A percentile compares a stretch with the other conserved stretches of the same genome.
phyloP scores from a whole-genome alignment of 2,329 filamentous ascomycete genomes.

The Diplodia corticola region DNA sequence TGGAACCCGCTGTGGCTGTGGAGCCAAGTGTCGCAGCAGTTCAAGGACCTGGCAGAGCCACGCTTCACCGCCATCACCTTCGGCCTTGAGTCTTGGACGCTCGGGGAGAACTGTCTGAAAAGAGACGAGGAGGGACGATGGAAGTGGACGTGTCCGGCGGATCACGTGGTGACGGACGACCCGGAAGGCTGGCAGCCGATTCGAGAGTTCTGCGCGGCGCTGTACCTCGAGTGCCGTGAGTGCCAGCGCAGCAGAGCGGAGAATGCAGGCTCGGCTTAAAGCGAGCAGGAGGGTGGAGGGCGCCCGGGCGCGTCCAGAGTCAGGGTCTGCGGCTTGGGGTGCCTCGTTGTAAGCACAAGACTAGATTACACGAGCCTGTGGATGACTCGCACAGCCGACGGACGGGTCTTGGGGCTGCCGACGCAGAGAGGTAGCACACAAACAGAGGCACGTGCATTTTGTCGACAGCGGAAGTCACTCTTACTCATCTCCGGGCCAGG shows the following conservation, averaged over 20 bases:
- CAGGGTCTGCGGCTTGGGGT: background rate
- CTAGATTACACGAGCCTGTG: background rate
- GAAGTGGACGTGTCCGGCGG: conserved; percentile 37
- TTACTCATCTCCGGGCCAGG: conserved; percentile 1
- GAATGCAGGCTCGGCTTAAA: background rate
- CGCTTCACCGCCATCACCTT: conserved; percentile 37
- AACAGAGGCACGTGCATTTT: background rate
- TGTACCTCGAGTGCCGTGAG: conserved; percentile 22
- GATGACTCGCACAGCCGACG: background rate
- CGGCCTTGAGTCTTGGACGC: conserved; percentile 38
- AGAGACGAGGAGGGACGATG: conserved; percentile 32
- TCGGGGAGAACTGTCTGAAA: conserved; percentile 38
- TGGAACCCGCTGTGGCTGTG: conserved; percentile 40
- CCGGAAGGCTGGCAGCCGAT: conserved; percentile 21
- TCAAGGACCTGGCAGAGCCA: conserved; percentile 28
- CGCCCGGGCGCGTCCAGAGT: background rate
- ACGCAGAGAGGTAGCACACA: background rate
- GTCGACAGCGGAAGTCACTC: background rate
- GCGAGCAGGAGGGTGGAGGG: background rate
- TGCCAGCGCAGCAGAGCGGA: conserved; percentile 14
- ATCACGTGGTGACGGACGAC: conserved; percentile 32
- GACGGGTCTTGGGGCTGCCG: background rate
- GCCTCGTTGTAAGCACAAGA: background rate
- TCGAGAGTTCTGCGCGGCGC: conserved; percentile 24
- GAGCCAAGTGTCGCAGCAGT: conserved; percentile 38